Conservation (phyloP, 176 grass and related monocot species). For the Phoenix dactylifera region DNA sequence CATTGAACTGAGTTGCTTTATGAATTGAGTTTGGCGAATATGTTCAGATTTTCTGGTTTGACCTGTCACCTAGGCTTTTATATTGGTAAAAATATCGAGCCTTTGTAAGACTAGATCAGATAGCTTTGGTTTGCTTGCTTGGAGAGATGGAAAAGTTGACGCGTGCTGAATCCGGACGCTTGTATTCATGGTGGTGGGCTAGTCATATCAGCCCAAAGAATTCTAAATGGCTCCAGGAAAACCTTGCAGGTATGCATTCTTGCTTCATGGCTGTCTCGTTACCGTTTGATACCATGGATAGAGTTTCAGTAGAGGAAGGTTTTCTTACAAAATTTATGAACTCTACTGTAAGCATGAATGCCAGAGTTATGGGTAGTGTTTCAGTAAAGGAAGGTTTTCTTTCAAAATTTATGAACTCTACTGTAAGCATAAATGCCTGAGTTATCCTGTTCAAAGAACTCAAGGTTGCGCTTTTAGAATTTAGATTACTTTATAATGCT, state of each 20-base stretch:
- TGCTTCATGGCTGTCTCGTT: too few relatives aligned
- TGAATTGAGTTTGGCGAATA: background rate
- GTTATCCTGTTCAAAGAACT: too few relatives aligned
- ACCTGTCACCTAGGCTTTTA: background rate
- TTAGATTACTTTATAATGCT: too few relatives aligned
- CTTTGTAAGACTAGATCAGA: background rate
- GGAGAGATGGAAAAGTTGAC: slow-evolving; percentile 26
- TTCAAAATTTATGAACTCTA: too few relatives aligned
- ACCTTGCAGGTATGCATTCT: slow-evolving; percentile 47
- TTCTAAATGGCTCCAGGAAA: slow-evolving; percentile 92
- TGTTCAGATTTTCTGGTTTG: background rate
- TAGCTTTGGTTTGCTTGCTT: slow-evolving; percentile 3
- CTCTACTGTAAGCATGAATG: too few relatives aligned
- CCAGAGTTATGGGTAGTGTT: too few relatives aligned
- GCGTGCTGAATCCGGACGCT: slow-evolving; percentile 6
- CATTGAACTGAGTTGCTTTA: background rate
- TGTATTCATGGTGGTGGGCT: slow-evolving; percentile 54
- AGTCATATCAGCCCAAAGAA: slow-evolving; percentile 89
- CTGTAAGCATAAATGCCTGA: too few relatives aligned
- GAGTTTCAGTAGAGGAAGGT: too few relatives aligned
- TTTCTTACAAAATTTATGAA: too few relatives aligned
- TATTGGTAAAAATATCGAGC: background rate
- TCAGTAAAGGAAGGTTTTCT: too few relatives aligned
- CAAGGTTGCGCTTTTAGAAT: too few relatives aligned
- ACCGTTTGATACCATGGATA: too few relatives aligned